Base-by-base conservation (phyloP, 352 stramenopile species). In the Plasmopara viticola region DNA sequence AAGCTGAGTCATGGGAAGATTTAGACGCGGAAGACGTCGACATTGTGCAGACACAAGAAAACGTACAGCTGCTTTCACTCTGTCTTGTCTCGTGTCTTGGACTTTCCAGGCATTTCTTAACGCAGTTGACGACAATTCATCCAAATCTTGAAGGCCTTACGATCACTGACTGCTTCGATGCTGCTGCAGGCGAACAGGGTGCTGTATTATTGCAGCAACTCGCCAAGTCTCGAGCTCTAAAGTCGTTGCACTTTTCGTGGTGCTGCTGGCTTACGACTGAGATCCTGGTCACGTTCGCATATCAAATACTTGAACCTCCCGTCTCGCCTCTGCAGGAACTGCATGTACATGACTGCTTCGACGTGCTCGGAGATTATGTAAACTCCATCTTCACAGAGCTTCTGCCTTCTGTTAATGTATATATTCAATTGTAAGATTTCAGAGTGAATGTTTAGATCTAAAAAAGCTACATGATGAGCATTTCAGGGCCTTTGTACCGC, bases 241-340 rank as follows among this genome's bases (percentile, higher is more conserved):
- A 80, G 62, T 75, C 73, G 39, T 53, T 90, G 44, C 72, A 76
- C 34, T 76, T 90, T 35, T 86, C 79, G n/a, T 90, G 79, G 79
- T 90, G 79, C 63, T 80, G 73, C 55, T 90, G 79, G 79, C 70
- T 90, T 47, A 85, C 77, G 20, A 90, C 77, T 18, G 77, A 90
- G 53, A 71, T 81, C 30, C 74, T 90, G 18, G 71, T 87, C 12
- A 72, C 71, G 6, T 78, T 90, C 38, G 79, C 72, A 14, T 86
- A 90, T 64, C 66, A 83, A 33, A 51, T 90, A 4, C 64, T 87
- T 25, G 77, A 88, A 39, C 64, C 73, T 12, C 73, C 72, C 9
- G 44, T 64, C 0, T 81, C 70, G 9, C 44, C 55, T 0, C 53
- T 90, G n/a, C 52, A 66, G 39, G 60, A 79, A 28, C 59, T 90